Base-by-base conservation (phyloP, 2,329 filamentous ascomycete species). In the Penicillium rolfsii region DNA sequence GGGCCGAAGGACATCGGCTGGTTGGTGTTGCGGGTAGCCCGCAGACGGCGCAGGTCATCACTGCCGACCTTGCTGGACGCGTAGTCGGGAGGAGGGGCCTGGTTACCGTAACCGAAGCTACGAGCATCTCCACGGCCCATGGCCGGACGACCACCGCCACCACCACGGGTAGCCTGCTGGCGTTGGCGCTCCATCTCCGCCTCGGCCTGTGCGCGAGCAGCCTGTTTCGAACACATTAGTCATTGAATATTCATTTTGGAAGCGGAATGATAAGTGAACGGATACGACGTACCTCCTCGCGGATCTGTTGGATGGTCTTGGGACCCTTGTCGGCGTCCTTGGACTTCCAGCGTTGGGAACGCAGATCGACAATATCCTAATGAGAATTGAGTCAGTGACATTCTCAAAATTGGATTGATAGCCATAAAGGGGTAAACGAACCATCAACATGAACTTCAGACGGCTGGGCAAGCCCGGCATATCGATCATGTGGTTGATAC, bases 241-340 rank as follows among this genome's bases (percentile, higher is more conserved):
- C 12, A 45, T 35, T 36, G 30, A 43, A 14, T 12, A 22, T 22
- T 22, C 19, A 22, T 24, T n/a, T 46, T 33, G 8, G 8, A n/a
- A 22, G 22, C 19, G 48, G 16, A 12, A 19, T 19, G 8, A 24
- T 26, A n/a, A 46, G 19, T 30, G 14, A 33, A 26, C 6, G 22
- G 35, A 8, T 24, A 41, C 4, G 36, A 49, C 83, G 72, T 81
- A 88, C 87, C 79, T 92, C 89, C 68, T 89, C 89, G 75, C 93
- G 91, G 68, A 99, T 91, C 80, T 98, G 91, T 4, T 93, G 88
- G 56, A 99, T 90, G 8, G 95, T 99, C 88, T 97, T 97, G 61
- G 95, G 95, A 40, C 95, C 95, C 83, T 98, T 98, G 80, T 93
- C 90, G 57, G 83, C 81, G 75, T 96, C 92, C 84, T 97, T 97